Base-by-base conservation (phyloP, 371 early-diverging fungal species). In the Mucor indicus region DNA sequence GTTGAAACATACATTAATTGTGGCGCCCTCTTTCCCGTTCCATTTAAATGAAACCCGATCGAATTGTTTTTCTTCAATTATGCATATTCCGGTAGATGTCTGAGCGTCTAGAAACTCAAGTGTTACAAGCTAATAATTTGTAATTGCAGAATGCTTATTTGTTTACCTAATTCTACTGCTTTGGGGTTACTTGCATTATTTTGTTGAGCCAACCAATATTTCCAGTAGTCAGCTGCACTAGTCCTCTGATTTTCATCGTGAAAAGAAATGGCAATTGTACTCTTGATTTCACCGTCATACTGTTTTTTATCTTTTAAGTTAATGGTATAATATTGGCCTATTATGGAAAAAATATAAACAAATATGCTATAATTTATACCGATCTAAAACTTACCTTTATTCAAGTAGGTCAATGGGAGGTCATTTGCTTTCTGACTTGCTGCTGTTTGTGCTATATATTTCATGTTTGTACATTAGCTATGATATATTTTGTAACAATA, bases 181-280 rank as follows among this genome's bases (percentile, higher is more conserved):
- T 77, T 76, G 33, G 75, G 73, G 3, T 60, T 55, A 16, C 80
- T 73, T 0, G 63, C 32, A 30, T 60, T 52, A 17, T 55, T 53
- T 55, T 89, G 89, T 44, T 90, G 90, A 33, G 80, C 79, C 16
- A 86, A 58, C 91, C 91, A 90, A 47, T 85, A 87, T 38, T 73
- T 75, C 91, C 91, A 90, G 49, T 84, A 86, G 21, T 81, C 79
- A 2, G 73, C 63, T 2, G 89, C 85, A 25, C 81, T 64, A 24
- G 66, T 62, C 4, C 87, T 80, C 58, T 90, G 87, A 17, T 69
- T 68, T 7, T 77, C 81, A 25, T 90, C 91, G 53, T 87, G 86
- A 58, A 90, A 90, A 30, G 80, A 78, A 19, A 90, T 73, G 12
- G 70, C 67, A 24, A 87, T 48, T 1, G 81, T 81, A n/a, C 81